A percentile compares a stretch with the other conserved stretches of the same genome.
Evolutionary conservation across 768 basidiomycete genomes (phyloP).

Genomic region (Saitozyma sp.): DNA sequence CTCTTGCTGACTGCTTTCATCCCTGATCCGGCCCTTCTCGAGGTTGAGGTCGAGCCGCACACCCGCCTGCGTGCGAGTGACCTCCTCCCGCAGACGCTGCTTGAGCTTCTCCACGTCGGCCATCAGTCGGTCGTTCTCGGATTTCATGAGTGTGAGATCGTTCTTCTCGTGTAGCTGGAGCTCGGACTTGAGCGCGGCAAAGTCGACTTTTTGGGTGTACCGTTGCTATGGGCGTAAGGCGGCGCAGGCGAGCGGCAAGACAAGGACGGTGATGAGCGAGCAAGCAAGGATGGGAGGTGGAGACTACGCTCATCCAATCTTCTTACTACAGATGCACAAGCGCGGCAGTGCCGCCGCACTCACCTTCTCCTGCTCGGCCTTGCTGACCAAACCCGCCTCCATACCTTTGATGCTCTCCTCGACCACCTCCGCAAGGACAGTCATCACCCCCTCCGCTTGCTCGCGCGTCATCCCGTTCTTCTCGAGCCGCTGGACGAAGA

Average conservation of each 20-base stretch:
- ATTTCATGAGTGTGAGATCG: constrained; percentile 89
- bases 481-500: constrained; percentile 87
- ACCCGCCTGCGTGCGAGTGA: constrained; percentile 85
- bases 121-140: constrained; percentile 90
- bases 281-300: background rate
- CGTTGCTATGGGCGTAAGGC: constrained; percentile 38
- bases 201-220: constrained; percentile 69
- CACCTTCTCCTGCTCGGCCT: constrained; percentile 94
- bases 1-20: constrained; percentile 87
- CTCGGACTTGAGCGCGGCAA: constrained; percentile 93
- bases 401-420: constrained; percentile 95
- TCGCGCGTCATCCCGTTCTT: constrained; percentile 81
- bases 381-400: constrained; percentile 93
- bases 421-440: constrained; percentile 93
- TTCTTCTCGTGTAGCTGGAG: constrained; percentile 96
- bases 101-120: constrained; percentile 92
- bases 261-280: background rate
- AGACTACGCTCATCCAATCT: no score
- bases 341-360: constrained; percentile 23
- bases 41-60: constrained; percentile 92
- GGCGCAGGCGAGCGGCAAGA: background rate
- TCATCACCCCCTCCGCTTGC: constrained; percentile 97
- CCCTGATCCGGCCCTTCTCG: constrained; percentile 87
- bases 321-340: background rate
- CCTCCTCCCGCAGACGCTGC: constrained; percentile 86